phyloP scores from a whole-genome alignment of 2,329 filamentous ascomycete genomes.

The Aquanectria penicillioides region DNA sequence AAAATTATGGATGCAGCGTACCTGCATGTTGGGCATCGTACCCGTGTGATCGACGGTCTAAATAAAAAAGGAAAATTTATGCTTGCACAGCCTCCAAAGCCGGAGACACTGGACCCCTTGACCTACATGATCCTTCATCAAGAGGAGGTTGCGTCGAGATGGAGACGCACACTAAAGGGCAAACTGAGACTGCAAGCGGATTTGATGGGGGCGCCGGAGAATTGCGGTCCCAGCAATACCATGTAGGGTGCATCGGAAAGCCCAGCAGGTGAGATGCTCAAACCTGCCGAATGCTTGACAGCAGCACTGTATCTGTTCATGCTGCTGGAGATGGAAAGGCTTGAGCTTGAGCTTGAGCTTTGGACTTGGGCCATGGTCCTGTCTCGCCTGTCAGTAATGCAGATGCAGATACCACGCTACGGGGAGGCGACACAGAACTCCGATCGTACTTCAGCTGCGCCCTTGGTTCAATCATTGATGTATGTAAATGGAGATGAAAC shows the following conservation, averaged over 20 bases:
- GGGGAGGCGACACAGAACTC: neutral
- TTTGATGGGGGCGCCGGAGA: neutral
- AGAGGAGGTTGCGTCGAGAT: neutral
- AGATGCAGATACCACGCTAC: slow-evolving; percentile 5
- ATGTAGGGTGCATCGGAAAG: neutral
- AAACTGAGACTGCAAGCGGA: too few relatives aligned
- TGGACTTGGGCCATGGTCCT: neutral
- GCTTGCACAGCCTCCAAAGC: slow-evolving; percentile 1
- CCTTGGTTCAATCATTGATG: slow-evolving; percentile 2
- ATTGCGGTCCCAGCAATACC: slow-evolving; percentile 3
- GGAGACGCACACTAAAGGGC: too few relatives aligned
- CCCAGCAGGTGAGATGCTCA: neutral
- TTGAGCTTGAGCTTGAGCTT: neutral
- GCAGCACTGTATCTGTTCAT: slow-evolving; percentile 5
- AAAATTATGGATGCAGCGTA: too few relatives aligned
- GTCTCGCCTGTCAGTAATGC: neutral
- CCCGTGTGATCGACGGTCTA: neutral
- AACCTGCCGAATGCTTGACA: neutral
- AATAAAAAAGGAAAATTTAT: neutral
- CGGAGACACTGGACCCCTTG: neutral
- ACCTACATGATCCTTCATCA: slow-evolving; percentile 14
- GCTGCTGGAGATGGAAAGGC: too few relatives aligned
- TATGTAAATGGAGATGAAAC: too few relatives aligned
- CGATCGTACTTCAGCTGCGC: slow-evolving; percentile 3
- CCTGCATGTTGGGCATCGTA: slow-evolving; percentile 11